These are phyloP conservation scores for Thermomucor indicae-seudaticae DNA, from an alignment of 371 early-diverging fungal species.

Conservation along the genomic window DNA sequence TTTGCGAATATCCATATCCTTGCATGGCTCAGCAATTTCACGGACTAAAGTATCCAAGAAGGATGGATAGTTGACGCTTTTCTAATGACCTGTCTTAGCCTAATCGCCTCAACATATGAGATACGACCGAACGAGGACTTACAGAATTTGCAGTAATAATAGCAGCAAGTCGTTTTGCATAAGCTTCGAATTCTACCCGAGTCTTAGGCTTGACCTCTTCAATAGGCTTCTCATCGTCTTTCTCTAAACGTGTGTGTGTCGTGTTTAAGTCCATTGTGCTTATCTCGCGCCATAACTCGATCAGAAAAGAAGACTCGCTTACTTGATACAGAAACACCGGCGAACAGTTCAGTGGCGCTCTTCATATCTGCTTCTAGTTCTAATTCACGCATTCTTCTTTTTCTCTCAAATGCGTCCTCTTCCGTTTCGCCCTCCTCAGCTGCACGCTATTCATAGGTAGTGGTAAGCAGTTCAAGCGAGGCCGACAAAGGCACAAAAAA, in stretches of 20 bases:
- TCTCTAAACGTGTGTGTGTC: slow-evolving; percentile 19
- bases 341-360: slow-evolving; percentile 83
- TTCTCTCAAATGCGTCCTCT: slow-evolving; percentile 60
- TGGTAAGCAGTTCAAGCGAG: not conserved
- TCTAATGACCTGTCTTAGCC: slow-evolving; percentile 31
- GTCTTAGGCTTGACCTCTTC: slow-evolving; percentile 76
- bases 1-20: slow-evolving; percentile 80
- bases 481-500: not conserved
- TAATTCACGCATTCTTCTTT: slow-evolving; percentile 60
- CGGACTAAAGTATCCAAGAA: slow-evolving; percentile 81
- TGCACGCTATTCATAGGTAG: slow-evolving; percentile 5
- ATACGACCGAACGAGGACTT: not conserved
- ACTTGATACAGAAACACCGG: slow-evolving; percentile 61
- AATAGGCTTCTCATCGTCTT: slow-evolving; percentile 47
- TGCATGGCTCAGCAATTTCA: slow-evolving; percentile 73
- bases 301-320: slow-evolving; percentile 6
- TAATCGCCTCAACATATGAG: too few relatives aligned
- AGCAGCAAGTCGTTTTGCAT: slow-evolving; percentile 62
- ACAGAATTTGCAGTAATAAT: slow-evolving; percentile 71
- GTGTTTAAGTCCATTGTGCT: not conserved
- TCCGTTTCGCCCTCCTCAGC: slow-evolving; percentile 50
- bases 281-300: slow-evolving; percentile 2
- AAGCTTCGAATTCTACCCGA: slow-evolving; percentile 80
- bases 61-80: slow-evolving; percentile 46
- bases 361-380: slow-evolving; percentile 80